Conservation (phyloP, 2,329 filamentous ascomycete genomes). For the Pseudohalonectria lignicola region DNA sequence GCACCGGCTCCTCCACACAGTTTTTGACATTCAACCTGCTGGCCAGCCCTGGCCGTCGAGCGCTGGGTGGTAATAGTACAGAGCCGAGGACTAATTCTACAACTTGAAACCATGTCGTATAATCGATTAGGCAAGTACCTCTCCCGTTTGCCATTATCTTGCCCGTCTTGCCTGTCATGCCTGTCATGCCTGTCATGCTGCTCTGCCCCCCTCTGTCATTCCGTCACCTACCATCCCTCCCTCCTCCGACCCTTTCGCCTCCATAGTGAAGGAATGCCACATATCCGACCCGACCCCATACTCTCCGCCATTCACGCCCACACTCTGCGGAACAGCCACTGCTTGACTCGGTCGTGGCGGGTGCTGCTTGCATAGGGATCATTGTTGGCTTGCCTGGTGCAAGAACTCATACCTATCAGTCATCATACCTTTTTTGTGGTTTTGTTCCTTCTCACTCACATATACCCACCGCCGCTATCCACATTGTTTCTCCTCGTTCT, state of each 20-base stretch:
- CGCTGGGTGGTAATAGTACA: too few species aligned
- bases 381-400: conserved; percentile 4
- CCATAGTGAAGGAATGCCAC: not conserved
- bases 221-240: not conserved
- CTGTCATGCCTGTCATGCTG: not conserved
- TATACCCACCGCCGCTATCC: too few species aligned
- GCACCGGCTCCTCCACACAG: too few species aligned
- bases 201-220: not conserved
- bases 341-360: not conserved
- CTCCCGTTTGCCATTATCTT: conserved; percentile 5
- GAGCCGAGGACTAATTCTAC: not conserved
- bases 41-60: too few species aligned
- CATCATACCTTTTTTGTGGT: too few species aligned
- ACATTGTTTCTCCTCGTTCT: too few species aligned
- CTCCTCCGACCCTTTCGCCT: not conserved
- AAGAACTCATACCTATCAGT: not conserved
- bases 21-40: too few species aligned
- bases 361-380: not conserved
- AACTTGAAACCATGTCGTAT: conserved; percentile 49
- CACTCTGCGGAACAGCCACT: not conserved
- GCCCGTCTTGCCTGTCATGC: conserved; percentile 2
- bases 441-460: too few species aligned
- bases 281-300: not conserved
- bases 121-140: conserved; percentile 57
- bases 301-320: too few species aligned